phyloP scores from a whole-genome alignment of 257 asterid genomes.

The Thymus quinquecostatus region DNA sequence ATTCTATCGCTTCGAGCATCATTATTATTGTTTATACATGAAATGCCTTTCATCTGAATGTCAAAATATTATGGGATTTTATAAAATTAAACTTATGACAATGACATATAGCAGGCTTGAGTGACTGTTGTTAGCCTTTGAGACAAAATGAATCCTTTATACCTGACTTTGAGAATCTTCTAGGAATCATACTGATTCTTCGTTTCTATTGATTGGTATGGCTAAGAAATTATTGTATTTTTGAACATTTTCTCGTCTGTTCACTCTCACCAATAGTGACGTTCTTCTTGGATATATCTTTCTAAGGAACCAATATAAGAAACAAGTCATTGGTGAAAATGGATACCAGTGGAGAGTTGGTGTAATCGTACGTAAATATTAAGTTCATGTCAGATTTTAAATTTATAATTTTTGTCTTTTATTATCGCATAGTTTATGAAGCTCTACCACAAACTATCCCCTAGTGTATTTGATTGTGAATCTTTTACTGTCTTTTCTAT shows the following conservation, averaged over 20 bases:
- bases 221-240: neutral
- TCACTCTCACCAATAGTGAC: constrained; percentile 3
- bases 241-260: constrained; percentile 7
- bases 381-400: neutral
- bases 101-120: constrained; percentile 3
- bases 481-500: neutral
- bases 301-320: neutral
- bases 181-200: neutral
- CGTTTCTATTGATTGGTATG: constrained; percentile 4
- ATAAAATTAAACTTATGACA: neutral
- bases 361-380: constrained; percentile 7
- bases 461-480: neutral
- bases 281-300: constrained; percentile 6
- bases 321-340: neutral
- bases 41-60: constrained; percentile 9
- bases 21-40: constrained; percentile 1
- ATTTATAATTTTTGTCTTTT: neutral
- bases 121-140: constrained; percentile 3
- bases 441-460: neutral
- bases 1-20: neutral
- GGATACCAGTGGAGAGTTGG: constrained; percentile 9
- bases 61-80: neutral
- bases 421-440: neutral
- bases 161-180: neutral
- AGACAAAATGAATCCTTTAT: constrained; percentile 9